Base-by-base conservation (phyloP, 2,329 filamentous ascomycete genomes). In the Aschersonia sp. region DNA sequence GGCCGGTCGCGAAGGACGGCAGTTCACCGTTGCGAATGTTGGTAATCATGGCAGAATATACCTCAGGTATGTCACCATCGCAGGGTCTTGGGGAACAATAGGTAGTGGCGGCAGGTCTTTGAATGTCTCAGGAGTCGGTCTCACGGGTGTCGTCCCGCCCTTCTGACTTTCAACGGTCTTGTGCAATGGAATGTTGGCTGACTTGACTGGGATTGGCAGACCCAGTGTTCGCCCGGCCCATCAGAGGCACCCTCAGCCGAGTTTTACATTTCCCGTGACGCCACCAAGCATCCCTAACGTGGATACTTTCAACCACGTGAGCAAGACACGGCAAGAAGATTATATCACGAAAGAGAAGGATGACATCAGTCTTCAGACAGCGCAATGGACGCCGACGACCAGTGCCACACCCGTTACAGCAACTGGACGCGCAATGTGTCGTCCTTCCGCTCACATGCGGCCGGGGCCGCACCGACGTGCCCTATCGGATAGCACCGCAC, bases 21-120 rank as follows among this genome's bases (percentile, higher is more conserved):
- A 86, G 57, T 89, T 90, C 60, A 81, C 83, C 2, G 85, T 90
- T 47, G 79, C 82, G 45, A 89, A 88, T 62, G 84, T 90, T 50
- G 84, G 84, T 30, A 85, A 87, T 60, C 87, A 88, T 64, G 85
- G 85, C 40, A 80, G 81, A 60, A 86, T 90, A 63, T 90, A 87
- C 63, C 62, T 90, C 54, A 84, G 83, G 83, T 89, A 78, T 59
- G 76, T 41, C 14, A 9, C n/a, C 40, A n/a, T 7, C 7, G 40
- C 11, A 22, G 22, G 22, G 22, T 22, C 22, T 22, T 22, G 22
- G 22, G 22, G 22, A 22, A 22, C 22, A 22, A 22, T 22, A 2
- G 22, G 22, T 22, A 22, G 22, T 22, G 22, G 22, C 22, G 22
- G 22, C 22, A 22, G 22, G 22, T 22, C 22, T 22, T 22, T 22